These are phyloP conservation scores for Fusarium protoensiforme DNA, from an alignment of 2,329 filamentous ascomycete genomes.

Conservation along the genomic window DNA sequence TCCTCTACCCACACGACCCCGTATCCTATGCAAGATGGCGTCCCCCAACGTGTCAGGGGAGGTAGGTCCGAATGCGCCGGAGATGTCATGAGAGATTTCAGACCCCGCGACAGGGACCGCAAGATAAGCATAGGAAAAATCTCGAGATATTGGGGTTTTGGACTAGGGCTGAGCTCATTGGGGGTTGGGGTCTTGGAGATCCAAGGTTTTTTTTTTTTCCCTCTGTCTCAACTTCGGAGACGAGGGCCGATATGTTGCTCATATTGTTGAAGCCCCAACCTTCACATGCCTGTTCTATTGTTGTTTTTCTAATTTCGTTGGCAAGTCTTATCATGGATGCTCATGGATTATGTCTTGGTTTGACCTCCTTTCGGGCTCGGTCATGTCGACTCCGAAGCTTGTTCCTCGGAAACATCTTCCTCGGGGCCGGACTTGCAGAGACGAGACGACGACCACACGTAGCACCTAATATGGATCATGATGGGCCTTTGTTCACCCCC, in stretches of 20 bases:
- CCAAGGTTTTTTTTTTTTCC: background rate
- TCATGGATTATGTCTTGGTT: constrained; percentile 3
- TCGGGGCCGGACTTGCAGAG: constrained; percentile 28
- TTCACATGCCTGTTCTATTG: constrained; percentile 16
- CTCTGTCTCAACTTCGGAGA: constrained; percentile 25
- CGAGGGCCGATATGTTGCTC: background rate
- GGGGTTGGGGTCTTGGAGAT: constrained; percentile 37
- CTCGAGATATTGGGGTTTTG: constrained; percentile 26
- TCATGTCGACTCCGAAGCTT: constrained; percentile 16
- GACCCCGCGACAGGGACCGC: background rate
- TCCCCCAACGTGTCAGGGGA: background rate
- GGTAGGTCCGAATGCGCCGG: background rate
- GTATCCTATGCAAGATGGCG: background rate
- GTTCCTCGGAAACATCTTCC: constrained; percentile 32
- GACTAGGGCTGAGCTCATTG: constrained; percentile 29
- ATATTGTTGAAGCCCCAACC: constrained; percentile 39
- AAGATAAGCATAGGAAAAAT: background rate
- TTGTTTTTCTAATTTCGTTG: background rate
- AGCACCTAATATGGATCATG: background rate
- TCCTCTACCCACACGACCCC: background rate
- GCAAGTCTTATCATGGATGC: constrained; percentile 1
- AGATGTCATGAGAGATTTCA: background rate
- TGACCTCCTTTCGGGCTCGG: constrained; percentile 22
- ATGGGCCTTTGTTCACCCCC: background rate
- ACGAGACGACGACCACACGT: background rate